A percentile compares a stretch with the other conserved stretches of the same genome.
phyloP scores from a whole-genome alignment of 257 asterid genomes.

The Pogostemon cablin region DNA sequence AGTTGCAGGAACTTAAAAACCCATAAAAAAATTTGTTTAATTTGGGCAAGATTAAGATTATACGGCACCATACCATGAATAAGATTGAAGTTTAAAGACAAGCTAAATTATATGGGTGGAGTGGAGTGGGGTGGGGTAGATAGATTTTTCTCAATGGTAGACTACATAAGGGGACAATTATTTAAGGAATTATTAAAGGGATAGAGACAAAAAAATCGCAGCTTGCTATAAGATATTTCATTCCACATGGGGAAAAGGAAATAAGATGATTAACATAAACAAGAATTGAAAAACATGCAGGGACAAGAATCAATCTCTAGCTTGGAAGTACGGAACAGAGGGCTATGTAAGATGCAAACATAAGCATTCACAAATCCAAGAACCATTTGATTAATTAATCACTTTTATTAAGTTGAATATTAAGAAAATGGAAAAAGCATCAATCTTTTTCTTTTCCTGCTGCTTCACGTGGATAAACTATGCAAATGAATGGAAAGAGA shows the following conservation, averaged over 20 bases:
- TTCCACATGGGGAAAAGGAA: conserved; percentile 20
- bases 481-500: conserved; percentile 21
- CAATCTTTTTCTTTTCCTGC: conserved; percentile 19
- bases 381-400: background rate
- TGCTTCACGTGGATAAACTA: conserved; percentile 34
- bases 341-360: conserved; percentile 16
- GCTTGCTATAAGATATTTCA: conserved; percentile 17
- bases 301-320: conserved; percentile 20
- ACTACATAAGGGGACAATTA: conserved; percentile 1
- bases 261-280: background rate
- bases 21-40: background rate
- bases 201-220: conserved; percentile 1
- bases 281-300: background rate
- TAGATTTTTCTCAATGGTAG: conserved; percentile 22
- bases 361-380: background rate
- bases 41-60: background rate
- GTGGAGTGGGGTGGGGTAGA: conserved; percentile 1
- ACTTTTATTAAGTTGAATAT: conserved; percentile 8
- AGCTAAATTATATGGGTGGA: background rate
- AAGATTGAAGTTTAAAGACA: conserved; percentile 4
- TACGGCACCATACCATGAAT: conserved; percentile 9
- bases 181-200: background rate
- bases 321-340: conserved; percentile 4
- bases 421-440: conserved; percentile 17
- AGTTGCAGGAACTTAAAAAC: background rate